phyloP scores from a whole-genome alignment of 176 grass and related monocot species.

The Aegilops umbellulata region DNA sequence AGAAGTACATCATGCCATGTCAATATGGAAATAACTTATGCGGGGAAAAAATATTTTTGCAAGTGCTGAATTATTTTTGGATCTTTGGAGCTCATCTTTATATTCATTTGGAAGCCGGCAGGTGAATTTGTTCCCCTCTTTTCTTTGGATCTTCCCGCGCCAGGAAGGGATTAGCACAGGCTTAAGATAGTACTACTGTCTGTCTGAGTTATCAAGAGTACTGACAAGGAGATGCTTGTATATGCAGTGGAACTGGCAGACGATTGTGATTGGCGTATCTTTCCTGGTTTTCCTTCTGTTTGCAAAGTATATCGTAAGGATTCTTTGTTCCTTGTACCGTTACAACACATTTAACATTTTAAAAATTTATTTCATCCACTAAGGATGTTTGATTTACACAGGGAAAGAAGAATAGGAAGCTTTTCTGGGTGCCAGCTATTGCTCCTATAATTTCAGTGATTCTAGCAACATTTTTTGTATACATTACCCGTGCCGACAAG shows the following conservation, averaged over 20 bases:
- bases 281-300: conserved; percentile 82
- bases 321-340: not conserved
- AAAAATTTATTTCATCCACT: not conserved
- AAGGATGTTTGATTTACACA: conserved; percentile 26
- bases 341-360: not conserved
- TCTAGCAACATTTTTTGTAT: conserved; percentile 82
- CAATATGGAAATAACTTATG: not conserved
- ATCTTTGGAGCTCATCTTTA: not conserved
- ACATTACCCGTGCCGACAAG: conserved; percentile 80
- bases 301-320: conserved; percentile 74
- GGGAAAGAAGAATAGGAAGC: conserved; percentile 79
- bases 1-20: not conserved
- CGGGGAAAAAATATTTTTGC: not conserved
- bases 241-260: conserved; percentile 97
- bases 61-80: not conserved
- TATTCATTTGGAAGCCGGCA: not conserved
- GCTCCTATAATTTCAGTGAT: conserved; percentile 85
- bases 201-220: not conserved
- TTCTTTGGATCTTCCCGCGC: not conserved
- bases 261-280: conserved; percentile 63
- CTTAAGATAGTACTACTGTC: conserved; percentile 1
- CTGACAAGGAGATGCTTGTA: conserved; percentile 9
- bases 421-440: conserved; percentile 92
- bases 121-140: not conserved
- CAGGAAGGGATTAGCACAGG: not conserved